These are phyloP conservation scores for Arthrobotrys pseudoclavata DNA, from an alignment of 2,329 filamentous ascomycete genomes.

Conservation along the genomic window DNA sequence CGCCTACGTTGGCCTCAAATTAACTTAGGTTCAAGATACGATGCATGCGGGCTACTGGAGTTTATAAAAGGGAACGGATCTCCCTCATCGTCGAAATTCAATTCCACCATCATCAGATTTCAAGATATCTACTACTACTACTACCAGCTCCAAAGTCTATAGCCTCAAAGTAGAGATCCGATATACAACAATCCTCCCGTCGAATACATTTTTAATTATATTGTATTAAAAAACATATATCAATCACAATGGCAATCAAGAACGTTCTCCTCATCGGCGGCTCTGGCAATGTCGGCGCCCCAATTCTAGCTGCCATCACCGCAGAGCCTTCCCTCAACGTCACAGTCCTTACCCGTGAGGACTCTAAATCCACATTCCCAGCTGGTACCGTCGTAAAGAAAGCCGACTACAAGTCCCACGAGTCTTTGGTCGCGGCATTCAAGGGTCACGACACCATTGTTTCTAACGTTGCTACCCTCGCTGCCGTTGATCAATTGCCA, in stretches of 20 bases:
- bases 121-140: not conserved
- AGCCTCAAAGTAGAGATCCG: not conserved
- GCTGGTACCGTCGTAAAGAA: constrained; percentile 67
- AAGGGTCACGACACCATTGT: constrained; percentile 73
- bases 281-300: constrained; percentile 45
- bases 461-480: constrained; percentile 67
- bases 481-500: constrained; percentile 68
- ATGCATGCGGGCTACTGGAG: not conserved
- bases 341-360: constrained; percentile 71
- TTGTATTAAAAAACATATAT: not conserved
- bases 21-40: not conserved
- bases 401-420: constrained; percentile 69
- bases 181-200: not conserved
- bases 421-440: constrained; percentile 70
- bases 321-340: constrained; percentile 67
- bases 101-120: constrained; percentile 14
- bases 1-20: not conserved
- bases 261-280: constrained; percentile 57
- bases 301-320: constrained; percentile 37
- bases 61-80: constrained; percentile 24
- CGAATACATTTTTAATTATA: not conserved
- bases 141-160: not conserved
- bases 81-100: not conserved
- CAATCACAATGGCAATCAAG: constrained; percentile 43
- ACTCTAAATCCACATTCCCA: constrained; percentile 66